Conservation (phyloP, 2,329 filamentous ascomycete species). For the Fusarium proliferatum region DNA sequence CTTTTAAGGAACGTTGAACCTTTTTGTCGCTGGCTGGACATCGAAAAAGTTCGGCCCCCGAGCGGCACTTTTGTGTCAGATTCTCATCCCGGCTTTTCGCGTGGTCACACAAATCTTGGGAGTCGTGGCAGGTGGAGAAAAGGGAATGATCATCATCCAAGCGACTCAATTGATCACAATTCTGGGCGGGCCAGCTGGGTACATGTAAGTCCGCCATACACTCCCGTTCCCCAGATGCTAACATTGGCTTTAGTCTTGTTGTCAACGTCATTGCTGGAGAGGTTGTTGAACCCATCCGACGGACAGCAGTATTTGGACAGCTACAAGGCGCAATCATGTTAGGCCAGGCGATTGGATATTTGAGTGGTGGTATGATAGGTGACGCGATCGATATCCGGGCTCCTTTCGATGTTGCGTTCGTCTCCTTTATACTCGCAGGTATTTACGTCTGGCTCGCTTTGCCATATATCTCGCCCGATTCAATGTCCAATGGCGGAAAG, state of each 20-base stretch:
- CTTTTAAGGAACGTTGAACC: conserved; percentile 40
- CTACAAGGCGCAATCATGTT: conserved; percentile 76
- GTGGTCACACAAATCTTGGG: conserved; percentile 73
- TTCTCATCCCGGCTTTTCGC: conserved; percentile 72
- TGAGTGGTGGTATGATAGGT: conserved; percentile 72
- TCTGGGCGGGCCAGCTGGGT: conserved; percentile 75
- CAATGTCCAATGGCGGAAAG: conserved; percentile 49
- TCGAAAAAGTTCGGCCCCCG: conserved; percentile 75
- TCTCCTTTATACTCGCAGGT: conserved; percentile 62
- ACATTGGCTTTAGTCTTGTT: conserved; percentile 57
- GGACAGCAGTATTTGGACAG: conserved; percentile 73
- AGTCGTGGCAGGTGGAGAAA: conserved; percentile 68
- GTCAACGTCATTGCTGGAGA: conserved; percentile 77
- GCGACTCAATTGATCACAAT: conserved; percentile 74
- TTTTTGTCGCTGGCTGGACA: conserved; percentile 74
- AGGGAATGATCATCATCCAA: conserved; percentile 76
- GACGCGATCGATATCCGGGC: conserved; percentile 71
- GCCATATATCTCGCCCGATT: conserved; percentile 62
- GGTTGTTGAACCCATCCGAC: conserved; percentile 66
- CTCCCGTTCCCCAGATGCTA: background rate
- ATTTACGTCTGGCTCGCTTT: conserved; percentile 56
- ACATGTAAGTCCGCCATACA: conserved; percentile 57
- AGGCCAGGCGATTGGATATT: conserved; percentile 71
- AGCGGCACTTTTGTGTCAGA: conserved; percentile 69
- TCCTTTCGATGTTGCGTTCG: conserved; percentile 73